These are phyloP conservation scores for Herpetospermum pedunculosum DNA, from an alignment of 306 rosid species.

Conservation along the genomic window DNA sequence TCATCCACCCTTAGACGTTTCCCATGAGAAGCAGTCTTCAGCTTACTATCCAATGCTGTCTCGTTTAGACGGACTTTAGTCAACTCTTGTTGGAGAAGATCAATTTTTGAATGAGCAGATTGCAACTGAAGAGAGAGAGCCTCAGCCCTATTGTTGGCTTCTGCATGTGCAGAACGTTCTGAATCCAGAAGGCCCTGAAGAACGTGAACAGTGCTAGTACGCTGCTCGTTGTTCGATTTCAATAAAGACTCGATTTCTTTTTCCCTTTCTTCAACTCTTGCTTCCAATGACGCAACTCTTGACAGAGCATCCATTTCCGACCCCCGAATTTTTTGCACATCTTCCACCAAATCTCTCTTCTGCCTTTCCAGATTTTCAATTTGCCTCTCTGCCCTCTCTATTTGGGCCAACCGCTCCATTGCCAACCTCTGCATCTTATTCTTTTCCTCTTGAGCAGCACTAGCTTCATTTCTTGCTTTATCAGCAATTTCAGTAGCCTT, in stretches of 20 bases:
- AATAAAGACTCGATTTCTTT: conserved; percentile 63
- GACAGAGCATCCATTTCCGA: conserved; percentile 58
- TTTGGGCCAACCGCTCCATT: conserved; percentile 60
- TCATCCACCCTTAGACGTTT: conserved; percentile 67
- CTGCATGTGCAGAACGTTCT: conserved; percentile 88
- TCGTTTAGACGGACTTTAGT: conserved; percentile 72
- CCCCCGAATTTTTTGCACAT: conserved; percentile 34
- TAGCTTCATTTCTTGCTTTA: conserved; percentile 58
- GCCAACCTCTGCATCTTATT: conserved; percentile 80
- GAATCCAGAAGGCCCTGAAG: conserved; percentile 72
- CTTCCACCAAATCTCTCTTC: conserved; percentile 38
- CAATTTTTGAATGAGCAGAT: conserved; percentile 81
- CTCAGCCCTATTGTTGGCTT: conserved; percentile 83
- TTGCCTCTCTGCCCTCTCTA: conserved; percentile 79
- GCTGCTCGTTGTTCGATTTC: conserved; percentile 60
- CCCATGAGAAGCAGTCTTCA: conserved; percentile 56
- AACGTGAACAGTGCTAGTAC: conserved; percentile 58
- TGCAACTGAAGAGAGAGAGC: conserved; percentile 77
- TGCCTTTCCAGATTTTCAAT: conserved; percentile 58
- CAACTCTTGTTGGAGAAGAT: conserved; percentile 71
- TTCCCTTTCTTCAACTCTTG: conserved; percentile 72
- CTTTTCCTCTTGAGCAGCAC: conserved; percentile 55
- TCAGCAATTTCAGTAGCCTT: conserved; percentile 66
- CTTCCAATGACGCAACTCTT: conserved; percentile 43
- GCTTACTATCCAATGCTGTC: conserved; percentile 62